Conservation (phyloP, 495 filamentous ascomycete genomes). For the Penicillium paxilli region DNA sequence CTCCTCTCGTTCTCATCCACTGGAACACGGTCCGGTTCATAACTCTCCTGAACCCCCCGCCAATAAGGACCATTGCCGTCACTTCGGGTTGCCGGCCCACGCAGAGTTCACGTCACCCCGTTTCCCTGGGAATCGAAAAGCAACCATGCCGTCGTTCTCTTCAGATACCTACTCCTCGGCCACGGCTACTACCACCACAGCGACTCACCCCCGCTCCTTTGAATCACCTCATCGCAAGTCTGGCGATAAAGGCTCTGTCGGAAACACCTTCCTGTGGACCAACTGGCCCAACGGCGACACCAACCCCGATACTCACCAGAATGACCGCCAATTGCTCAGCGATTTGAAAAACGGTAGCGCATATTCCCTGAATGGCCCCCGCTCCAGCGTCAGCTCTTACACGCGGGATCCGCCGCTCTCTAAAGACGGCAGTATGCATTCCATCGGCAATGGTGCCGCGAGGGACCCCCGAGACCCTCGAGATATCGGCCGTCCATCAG, state of each 20-base stretch:
- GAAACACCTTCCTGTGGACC: constrained; percentile 50
- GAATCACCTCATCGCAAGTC: constrained; percentile 43
- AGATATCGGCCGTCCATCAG: constrained; percentile 41
- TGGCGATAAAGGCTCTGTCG: constrained; percentile 47
- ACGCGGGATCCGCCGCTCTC: constrained; percentile 50
- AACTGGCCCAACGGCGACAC: constrained; percentile 48
- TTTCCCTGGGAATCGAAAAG: constrained; percentile 9
- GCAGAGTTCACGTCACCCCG: constrained; percentile 37
- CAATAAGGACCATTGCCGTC: constrained; percentile 28
- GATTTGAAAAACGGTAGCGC: constrained; percentile 44
- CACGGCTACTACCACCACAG: constrained; percentile 28
- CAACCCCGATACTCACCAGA: constrained; percentile 34
- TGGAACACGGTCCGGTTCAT: constrained; percentile 22
- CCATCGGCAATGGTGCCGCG: constrained; percentile 45
- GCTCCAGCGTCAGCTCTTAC: constrained; percentile 50
- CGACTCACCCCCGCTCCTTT: constrained; percentile 39
- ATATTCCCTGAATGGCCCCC: constrained; percentile 48
- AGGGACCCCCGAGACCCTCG: constrained; percentile 30
- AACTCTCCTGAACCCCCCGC: constrained; percentile 19
- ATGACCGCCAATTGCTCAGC: constrained; percentile 36
- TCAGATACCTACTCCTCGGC: constrained; percentile 36
- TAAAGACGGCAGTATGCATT: constrained; percentile 54
- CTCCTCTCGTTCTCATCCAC: constrained; percentile 12
- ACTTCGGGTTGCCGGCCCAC: constrained; percentile 28
- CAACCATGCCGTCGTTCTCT: constrained; percentile 45